Base-by-base conservation (phyloP, 768 basidiomycete species). In the Cystobasidium onofrii region DNA sequence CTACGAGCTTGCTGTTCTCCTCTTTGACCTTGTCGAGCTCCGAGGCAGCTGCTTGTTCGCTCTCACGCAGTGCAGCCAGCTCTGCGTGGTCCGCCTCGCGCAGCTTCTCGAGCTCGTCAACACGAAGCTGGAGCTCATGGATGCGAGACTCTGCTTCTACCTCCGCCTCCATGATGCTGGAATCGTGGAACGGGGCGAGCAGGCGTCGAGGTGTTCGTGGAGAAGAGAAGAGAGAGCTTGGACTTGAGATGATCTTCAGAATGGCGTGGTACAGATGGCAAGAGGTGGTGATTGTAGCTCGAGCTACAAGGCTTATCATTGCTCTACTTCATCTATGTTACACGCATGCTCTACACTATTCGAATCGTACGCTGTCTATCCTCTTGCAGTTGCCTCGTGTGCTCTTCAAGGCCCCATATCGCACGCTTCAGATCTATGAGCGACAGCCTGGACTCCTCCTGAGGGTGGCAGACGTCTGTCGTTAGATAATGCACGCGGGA, bases 1-100 rank as follows among this genome's bases (percentile, higher is more conserved):
- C 55, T 61, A 64, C 74, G 20, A 93, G 83, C 62, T 86, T 84
- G 76, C 87, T 86, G 44, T 87, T 86, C 80, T 91, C 88, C 46
- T 83, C 81, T 81, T 86, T 88, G 44, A 85, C 80, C 69, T 84
- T 79, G 27, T 79, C 81, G 0, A 91, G 80, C 78, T 92, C 88
- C 31, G 83, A 83, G 75, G 87, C 86, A 3, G 85, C 80, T 55
- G 78, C 75, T 67, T 88, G 36, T 27, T 71, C 69, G 33, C 31
- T 34, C 33, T 71, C 69, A 20, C 55, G 25, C 31, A 71, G 29
- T 12, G 69, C 69, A 7, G 50, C 23, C 29, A 71, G 69, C 55
- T 71, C 69, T 27, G 55, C 43, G 10, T 36, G 50, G 36, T 71
- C 69, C 33, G 54, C 55, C 55, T 55, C 52, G 7, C 44, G 50